Base-by-base conservation (phyloP, 306 rosid genomes). In the Cicer bijugum region DNA sequence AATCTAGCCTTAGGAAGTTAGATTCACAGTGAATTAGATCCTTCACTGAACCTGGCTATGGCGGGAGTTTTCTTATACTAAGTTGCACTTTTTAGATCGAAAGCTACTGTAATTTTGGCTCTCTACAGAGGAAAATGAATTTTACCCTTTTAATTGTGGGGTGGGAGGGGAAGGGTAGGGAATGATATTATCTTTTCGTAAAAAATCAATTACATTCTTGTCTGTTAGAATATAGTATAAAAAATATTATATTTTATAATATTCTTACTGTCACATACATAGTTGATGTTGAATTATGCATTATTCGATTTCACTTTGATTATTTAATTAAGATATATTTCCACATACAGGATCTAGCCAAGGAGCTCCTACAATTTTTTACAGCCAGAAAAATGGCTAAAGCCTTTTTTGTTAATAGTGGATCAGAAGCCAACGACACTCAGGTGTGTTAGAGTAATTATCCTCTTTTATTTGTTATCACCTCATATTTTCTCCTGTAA, bases 361-460 rank as follows among this genome's bases (percentile, higher is more conserved):
- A 75, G 82, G 97, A 88, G 4, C 87, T 94, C 72, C 76, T 87
- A 78, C 96, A 90, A 74, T 58, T 56, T 12, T 95, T 95, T 79
- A 94, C 96, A 15, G 93, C 95, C 43, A 80, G 75, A 51, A 87
- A 90, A 80, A 94, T 94, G 99, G 96, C 68, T 1, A 95, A 95
- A 81, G 97, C 87, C 7, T 95, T 95, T 84, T 91, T 95, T 69
- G 86, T 86, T 59, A 91, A 91, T 74, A 91, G 97, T 69, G 97
- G 99, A 63, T 95, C 99, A 33, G 99, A 95, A 84, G 97, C 99
- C 82, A 95, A 95, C 75, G 99, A 95, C 77, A 82, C 99, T 75
- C 99, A 95, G 97, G 98, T 94, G 65, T 53, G 69, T 48, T 69
- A 50, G 48, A 72, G 65, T 28, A 43, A 67, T 33, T 60, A 43